phyloP scores from a whole-genome alignment of 768 basidiomycete species.

The Candolleomyces efflorescens region DNA sequence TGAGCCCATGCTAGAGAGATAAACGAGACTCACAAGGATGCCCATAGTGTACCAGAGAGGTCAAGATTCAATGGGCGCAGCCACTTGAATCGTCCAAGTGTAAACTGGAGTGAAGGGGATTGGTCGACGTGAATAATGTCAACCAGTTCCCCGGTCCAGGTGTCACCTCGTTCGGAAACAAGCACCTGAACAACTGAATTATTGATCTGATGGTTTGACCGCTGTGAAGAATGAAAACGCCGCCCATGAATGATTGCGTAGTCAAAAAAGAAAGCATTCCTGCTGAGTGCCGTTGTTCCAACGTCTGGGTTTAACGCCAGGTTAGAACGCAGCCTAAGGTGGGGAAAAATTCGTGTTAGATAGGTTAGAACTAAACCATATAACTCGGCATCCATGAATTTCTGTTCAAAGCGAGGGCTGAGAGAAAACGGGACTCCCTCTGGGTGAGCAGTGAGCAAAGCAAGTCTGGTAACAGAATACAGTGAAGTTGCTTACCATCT shows the following conservation, averaged over 20 bases:
- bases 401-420: too few relatives aligned
- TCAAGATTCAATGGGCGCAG: not conserved
- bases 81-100: not conserved
- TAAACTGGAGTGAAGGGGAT: not conserved
- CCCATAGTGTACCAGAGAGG: not conserved
- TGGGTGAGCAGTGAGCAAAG: too few relatives aligned
- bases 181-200: not conserved
- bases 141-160: constrained; percentile 3
- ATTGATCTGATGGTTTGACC: not conserved
- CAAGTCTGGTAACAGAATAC: too few relatives aligned
- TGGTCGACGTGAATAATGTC: constrained; percentile 7
- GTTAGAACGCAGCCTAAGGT: too few relatives aligned
- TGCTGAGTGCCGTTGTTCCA: not conserved
- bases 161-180: not conserved
- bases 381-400: too few relatives aligned
- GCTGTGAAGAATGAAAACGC: not conserved
- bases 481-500: constrained; percentile 11
- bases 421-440: too few relatives aligned
- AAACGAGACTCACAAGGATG: too few relatives aligned
- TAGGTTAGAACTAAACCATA: too few relatives aligned
- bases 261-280: not conserved
- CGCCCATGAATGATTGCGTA: not conserved
- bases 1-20: too few relatives aligned
- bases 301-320: not conserved
- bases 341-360: too few relatives aligned